phyloP scores from a whole-genome alignment of 1,284 basidiomycete species.

The Cryptococcus maquisensis region DNA sequence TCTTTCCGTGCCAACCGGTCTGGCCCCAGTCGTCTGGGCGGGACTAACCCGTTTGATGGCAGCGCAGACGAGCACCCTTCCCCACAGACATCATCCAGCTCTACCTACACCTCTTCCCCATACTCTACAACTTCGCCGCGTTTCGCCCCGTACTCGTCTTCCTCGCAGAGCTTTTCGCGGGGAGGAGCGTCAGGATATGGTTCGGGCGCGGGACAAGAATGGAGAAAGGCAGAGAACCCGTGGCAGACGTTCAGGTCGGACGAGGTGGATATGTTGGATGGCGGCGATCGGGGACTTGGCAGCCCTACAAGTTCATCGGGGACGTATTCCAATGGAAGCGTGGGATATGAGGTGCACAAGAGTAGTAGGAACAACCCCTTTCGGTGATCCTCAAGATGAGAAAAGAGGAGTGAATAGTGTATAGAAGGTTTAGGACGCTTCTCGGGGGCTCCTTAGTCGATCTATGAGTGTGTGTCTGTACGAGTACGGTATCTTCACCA shows the following conservation, averaged over 20 bases:
- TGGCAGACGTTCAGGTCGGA: conserved; percentile 10
- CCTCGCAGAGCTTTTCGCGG: not conserved
- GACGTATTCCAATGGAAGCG: not conserved
- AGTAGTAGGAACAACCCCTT: too few species aligned
- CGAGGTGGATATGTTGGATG: conserved; percentile 11
- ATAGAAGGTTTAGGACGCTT: too few species aligned
- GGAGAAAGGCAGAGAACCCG: conserved; percentile 4
- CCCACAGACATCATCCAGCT: not conserved
- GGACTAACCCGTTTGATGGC: not conserved
- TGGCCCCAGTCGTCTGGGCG: not conserved
- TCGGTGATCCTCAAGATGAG: too few species aligned
- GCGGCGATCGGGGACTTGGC: not conserved
- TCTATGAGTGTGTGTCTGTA: too few species aligned
- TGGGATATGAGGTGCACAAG: too few species aligned
- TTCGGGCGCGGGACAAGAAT: not conserved
- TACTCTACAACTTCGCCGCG: conserved; percentile 3
- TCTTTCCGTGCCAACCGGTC: not conserved
- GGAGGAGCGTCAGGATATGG: not conserved
- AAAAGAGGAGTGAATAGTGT: too few species aligned
- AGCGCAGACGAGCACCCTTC: not conserved
- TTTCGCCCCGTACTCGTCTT: not conserved
- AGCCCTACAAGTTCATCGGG: conserved; percentile 13
- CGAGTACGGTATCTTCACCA: too few species aligned
- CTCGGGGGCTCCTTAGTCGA: too few species aligned
- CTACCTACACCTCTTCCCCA: not conserved